These are phyloP conservation scores for Dothideomycetes sp. DNA, from an alignment of 2,329 filamentous ascomycete species.

Conservation along the genomic window DNA sequence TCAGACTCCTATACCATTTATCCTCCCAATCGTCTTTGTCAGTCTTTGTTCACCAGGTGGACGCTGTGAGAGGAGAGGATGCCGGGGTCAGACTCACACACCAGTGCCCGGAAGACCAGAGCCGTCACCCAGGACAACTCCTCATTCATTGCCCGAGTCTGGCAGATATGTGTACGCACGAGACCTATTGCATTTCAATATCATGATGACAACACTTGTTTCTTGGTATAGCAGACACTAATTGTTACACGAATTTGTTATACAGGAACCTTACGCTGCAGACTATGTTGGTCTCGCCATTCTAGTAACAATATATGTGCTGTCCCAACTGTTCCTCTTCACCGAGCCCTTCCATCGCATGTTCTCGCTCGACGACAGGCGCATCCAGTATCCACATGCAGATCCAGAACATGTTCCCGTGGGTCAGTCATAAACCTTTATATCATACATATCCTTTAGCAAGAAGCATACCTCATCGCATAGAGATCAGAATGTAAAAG, in stretches of 20 bases:
- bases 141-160: slow-evolving; percentile 6
- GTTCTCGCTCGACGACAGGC: slow-evolving; percentile 78
- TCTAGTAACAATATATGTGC: slow-evolving; percentile 56
- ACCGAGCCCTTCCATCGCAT: slow-evolving; percentile 86
- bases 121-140: neutral
- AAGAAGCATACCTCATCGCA: too few species aligned
- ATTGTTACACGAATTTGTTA: slow-evolving; percentile 6
- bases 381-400: slow-evolving; percentile 80
- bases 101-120: slow-evolving; percentile 4
- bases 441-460: too few species aligned
- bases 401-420: slow-evolving; percentile 73
- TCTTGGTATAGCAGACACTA: neutral
- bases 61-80: slow-evolving; percentile 4
- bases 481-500: too few species aligned
- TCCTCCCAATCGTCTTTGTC: neutral
- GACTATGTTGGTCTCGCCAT: slow-evolving; percentile 74
- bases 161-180: slow-evolving; percentile 10
- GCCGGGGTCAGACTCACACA: slow-evolving; percentile 11
- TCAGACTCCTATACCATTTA: too few species aligned
- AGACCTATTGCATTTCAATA: neutral
- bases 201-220: neutral
- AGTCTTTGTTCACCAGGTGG: neutral
- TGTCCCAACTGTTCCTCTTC: slow-evolving; percentile 52
- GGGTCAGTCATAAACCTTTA: slow-evolving; percentile 30
- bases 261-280: slow-evolving; percentile 67